Evolutionary conservation across 1,284 basidiomycete species (phyloP).

Genomic region (Boletus nobilissimus): DNA sequence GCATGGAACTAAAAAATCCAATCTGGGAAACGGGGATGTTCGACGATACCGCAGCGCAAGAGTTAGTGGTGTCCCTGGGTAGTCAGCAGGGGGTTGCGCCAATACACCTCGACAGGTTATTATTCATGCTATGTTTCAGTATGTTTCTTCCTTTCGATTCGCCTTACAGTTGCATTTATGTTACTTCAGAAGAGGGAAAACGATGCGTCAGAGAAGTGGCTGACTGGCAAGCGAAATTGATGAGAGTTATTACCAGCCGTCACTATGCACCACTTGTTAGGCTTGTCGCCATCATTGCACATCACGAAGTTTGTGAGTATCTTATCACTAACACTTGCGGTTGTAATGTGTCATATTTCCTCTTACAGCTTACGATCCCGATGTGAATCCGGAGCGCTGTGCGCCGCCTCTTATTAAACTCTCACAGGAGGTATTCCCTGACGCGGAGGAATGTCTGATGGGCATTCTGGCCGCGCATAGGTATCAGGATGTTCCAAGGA

Average conservation of each 20-base stretch:
- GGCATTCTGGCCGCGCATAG: conserved; percentile 25
- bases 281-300: conserved; percentile 38
- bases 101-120: conserved; percentile 37
- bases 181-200: conserved; percentile 38
- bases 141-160: not conserved
- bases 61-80: conserved; percentile 28
- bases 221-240: conserved; percentile 26
- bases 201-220: conserved; percentile 27
- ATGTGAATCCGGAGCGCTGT: not conserved
- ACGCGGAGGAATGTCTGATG: conserved; percentile 20
- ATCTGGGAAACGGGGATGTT: conserved; percentile 44
- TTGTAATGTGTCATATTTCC: not conserved
- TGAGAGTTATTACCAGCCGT: conserved; percentile 21
- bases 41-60: conserved; percentile 35
- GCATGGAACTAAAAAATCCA: not conserved
- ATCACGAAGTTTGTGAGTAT: conserved; percentile 39
- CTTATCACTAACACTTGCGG: not conserved
- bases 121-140: conserved; percentile 46
- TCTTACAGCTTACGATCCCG: conserved; percentile 22
- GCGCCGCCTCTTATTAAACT: not conserved
- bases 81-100: conserved; percentile 27
- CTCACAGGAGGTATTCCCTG: conserved; percentile 8
- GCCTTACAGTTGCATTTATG: not conserved
- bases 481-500: conserved; percentile 30
- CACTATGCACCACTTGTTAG: conserved; percentile 26